These are phyloP conservation scores for Xylaria castorea DNA, from an alignment of 495 filamentous ascomycete species.

Conservation along the genomic window DNA sequence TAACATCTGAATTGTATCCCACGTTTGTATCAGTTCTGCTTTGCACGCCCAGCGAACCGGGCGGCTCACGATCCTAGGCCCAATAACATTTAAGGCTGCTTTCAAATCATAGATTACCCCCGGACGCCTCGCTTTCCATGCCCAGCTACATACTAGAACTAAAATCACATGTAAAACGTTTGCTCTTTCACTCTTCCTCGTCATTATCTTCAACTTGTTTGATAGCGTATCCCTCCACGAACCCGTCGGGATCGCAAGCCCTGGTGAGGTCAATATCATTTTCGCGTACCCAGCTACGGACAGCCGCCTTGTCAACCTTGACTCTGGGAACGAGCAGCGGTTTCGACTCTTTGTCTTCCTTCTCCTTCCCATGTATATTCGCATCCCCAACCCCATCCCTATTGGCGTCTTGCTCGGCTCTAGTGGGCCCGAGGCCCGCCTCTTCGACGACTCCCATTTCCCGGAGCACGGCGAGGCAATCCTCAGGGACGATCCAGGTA, in stretches of 20 bases:
- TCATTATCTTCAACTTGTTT: conserved; percentile 35
- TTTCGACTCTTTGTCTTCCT: conserved; percentile 35
- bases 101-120: not conserved
- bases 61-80: not conserved
- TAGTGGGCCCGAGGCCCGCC: conserved; percentile 54
- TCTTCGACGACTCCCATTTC: conserved; percentile 77
- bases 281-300: conserved; percentile 59
- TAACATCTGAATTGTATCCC: not conserved
- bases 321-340: conserved; percentile 49
- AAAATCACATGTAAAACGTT: not conserved
- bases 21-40: not conserved
- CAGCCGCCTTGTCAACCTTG: conserved; percentile 59
- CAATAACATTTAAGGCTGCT: not conserved
- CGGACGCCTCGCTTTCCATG: conserved; percentile 18
- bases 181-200: conserved; percentile 35
- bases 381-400: conserved; percentile 30
- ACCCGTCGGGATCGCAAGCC: conserved; percentile 63
- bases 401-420: conserved; percentile 30
- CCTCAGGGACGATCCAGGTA: conserved; percentile 82
- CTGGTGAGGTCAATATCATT: conserved; percentile 54
- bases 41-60: not conserved
- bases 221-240: conserved; percentile 58
- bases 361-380: conserved; percentile 24
- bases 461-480: conserved; percentile 78
- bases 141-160: not conserved